A percentile compares a stretch with the other conserved stretches of the same genome.
Conservation (phyloP, 2,329 filamentous ascomycete species). For the Zymoseptoria passerinii region DNA sequence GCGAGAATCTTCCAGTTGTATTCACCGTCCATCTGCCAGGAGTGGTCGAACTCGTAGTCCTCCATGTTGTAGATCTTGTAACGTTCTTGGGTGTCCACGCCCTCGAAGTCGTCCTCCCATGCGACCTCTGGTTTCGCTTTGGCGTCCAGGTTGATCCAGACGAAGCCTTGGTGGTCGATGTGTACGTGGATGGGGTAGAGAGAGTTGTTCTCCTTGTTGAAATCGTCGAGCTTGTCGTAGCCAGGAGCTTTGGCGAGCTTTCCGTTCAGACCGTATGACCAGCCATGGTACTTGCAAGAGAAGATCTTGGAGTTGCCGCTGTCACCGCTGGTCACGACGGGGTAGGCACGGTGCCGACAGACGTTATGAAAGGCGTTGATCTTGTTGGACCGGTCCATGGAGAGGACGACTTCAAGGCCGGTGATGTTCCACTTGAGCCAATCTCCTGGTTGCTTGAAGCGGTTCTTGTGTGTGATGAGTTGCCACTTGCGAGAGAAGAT, state of each 20-base stretch:
- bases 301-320: conserved; percentile 45
- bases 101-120: conserved; percentile 48
- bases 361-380: conserved; percentile 57
- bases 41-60: conserved; percentile 50
- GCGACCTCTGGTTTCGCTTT: conserved; percentile 38
- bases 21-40: conserved; percentile 49
- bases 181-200: conserved; percentile 49
- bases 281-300: conserved; percentile 55
- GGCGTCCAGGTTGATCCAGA: conserved; percentile 52
- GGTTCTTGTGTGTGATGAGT: conserved; percentile 46
- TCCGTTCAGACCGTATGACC: conserved; percentile 52
- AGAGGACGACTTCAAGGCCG: conserved; percentile 49
- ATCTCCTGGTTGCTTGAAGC: conserved; percentile 46
- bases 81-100: conserved; percentile 40
- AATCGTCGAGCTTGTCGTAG: conserved; percentile 49
- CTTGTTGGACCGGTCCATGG: conserved; percentile 42
- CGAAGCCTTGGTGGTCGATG: conserved; percentile 47
- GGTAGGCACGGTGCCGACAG: conserved; percentile 54
- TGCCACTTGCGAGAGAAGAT: conserved; percentile 53
- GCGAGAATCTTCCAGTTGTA: conserved; percentile 55
- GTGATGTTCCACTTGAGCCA: conserved; percentile 50
- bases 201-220: conserved; percentile 49
- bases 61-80: conserved; percentile 43
- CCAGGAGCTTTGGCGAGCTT: conserved; percentile 53
- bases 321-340: conserved; percentile 45